Conservation (phyloP, 345 rosid species). For the Populus tremula region DNA sequence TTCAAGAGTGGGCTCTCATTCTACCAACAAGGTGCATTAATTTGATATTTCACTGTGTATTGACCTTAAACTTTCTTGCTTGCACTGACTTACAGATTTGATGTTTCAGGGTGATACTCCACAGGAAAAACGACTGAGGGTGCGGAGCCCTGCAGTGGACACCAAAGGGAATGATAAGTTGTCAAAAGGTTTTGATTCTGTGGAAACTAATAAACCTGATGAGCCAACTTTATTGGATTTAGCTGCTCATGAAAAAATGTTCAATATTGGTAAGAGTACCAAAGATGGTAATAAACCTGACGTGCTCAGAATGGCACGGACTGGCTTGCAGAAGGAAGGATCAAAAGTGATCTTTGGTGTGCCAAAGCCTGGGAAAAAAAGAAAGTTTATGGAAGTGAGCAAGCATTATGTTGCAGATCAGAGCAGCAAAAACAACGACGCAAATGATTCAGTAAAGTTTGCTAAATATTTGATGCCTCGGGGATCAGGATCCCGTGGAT, state of each 20-base stretch:
- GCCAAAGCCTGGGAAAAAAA: conserved; percentile 96
- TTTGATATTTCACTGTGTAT: background rate
- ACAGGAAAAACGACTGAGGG: conserved; percentile 66
- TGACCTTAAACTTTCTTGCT: conserved; percentile 3
- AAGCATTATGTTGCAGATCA: conserved; percentile 71
- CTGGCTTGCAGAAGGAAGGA: conserved; percentile 84
- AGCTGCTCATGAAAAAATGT: conserved; percentile 51
- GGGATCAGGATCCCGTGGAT: conserved; percentile 55
- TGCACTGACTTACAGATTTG: conserved; percentile 17
- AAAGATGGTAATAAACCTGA: conserved; percentile 50
- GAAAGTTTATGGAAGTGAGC: conserved; percentile 98
- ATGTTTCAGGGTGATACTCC: conserved; percentile 80
- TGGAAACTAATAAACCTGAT: conserved; percentile 42
- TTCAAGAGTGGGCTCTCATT: conserved; percentile 34
- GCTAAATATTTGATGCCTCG: conserved; percentile 65
- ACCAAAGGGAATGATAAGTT: conserved; percentile 50
- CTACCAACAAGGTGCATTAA: conserved; percentile 53
- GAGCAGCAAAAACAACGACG: conserved; percentile 39
- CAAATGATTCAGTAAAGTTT: conserved; percentile 62
- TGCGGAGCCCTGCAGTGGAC: conserved; percentile 44
- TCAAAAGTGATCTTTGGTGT: conserved; percentile 76
- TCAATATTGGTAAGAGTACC: conserved; percentile 66
- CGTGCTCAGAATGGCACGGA: conserved; percentile 54
- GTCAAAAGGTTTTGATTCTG: conserved; percentile 28
- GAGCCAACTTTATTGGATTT: conserved; percentile 50